Conservation (phyloP, 176 grass and related monocot species). For the Tuctoria greenei region DNA sequence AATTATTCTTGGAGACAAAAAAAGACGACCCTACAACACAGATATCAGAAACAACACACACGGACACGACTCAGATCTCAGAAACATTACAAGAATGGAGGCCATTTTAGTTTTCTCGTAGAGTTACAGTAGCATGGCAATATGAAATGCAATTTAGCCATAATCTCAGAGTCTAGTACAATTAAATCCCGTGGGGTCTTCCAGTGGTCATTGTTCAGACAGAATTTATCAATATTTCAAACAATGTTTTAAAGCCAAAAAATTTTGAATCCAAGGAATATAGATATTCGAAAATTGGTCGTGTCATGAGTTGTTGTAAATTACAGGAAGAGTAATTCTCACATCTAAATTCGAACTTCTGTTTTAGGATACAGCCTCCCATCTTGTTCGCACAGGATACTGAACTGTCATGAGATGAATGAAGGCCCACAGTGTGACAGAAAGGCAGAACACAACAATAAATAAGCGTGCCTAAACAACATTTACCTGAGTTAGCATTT, state of each 20-base stretch:
- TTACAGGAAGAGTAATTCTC: not conserved
- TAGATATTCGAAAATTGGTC: not conserved
- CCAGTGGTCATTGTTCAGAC: not conserved
- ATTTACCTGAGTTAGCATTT: constrained; percentile 81
- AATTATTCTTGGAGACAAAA: constrained; percentile 96
- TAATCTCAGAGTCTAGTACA: not conserved
- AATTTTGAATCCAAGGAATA: not conserved
- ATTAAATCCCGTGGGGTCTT: not conserved
- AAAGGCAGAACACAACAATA: not conserved
- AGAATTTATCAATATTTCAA: not conserved
- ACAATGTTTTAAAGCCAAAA: not conserved
- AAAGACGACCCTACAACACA: constrained; percentile 79
- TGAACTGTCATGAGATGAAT: constrained; percentile 12
- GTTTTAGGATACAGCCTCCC: constrained; percentile 10
- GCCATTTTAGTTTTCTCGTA: constrained; percentile 1
- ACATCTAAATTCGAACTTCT: not conserved
- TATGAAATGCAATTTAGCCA: not conserved
- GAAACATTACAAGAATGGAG: not conserved
- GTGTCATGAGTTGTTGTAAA: not conserved
- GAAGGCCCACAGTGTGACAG: not conserved
- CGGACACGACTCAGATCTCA: constrained; percentile 16
- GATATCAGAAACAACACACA: not conserved
- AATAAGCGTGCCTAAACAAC: not conserved
- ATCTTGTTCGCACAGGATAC: not conserved
- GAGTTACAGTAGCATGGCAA: constrained; percentile 10